Conservation (phyloP, 257 asterid species). For the Ocimum tenuiflorum region DNA sequence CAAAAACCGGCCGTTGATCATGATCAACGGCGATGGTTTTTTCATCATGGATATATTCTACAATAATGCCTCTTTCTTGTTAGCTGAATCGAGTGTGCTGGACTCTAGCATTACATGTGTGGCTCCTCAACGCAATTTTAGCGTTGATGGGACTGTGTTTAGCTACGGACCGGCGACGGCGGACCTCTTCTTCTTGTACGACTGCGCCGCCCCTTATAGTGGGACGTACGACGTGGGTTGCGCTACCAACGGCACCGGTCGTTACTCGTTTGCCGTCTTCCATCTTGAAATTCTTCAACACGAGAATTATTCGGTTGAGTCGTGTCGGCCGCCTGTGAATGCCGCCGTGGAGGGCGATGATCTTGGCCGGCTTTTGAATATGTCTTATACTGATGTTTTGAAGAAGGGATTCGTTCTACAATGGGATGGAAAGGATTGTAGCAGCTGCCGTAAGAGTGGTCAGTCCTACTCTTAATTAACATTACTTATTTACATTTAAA, state of each 20-base stretch:
- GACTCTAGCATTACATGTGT: constrained; percentile 26
- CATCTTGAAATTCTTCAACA: constrained; percentile 32
- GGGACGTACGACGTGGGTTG: constrained; percentile 36
- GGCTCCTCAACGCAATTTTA: constrained; percentile 30
- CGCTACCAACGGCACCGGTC: constrained; percentile 25
- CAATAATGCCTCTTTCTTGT: constrained; percentile 26
- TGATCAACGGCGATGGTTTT: constrained; percentile 35
- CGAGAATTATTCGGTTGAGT: constrained; percentile 31
- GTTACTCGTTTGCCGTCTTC: constrained; percentile 39
- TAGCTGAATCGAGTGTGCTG: constrained; percentile 21
- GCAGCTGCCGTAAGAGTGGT: constrained; percentile 22
- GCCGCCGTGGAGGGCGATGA: constrained; percentile 27
- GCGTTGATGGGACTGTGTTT: constrained; percentile 34
- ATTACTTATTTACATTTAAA: background rate
- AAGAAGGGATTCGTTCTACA: constrained; percentile 37
- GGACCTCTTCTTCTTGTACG: constrained; percentile 43
- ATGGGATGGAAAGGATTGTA: constrained; percentile 30
- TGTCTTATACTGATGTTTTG: constrained; percentile 31
- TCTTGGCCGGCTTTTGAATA: constrained; percentile 13
- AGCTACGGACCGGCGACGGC: constrained; percentile 40
- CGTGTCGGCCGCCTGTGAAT: constrained; percentile 30
- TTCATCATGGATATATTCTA: constrained; percentile 33
- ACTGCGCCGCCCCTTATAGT: constrained; percentile 35
- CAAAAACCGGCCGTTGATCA: constrained; percentile 27
- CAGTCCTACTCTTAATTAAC: background rate